These are phyloP conservation scores for Acer negundo DNA, from an alignment of 345 rosid species.

Conservation along the genomic window DNA sequence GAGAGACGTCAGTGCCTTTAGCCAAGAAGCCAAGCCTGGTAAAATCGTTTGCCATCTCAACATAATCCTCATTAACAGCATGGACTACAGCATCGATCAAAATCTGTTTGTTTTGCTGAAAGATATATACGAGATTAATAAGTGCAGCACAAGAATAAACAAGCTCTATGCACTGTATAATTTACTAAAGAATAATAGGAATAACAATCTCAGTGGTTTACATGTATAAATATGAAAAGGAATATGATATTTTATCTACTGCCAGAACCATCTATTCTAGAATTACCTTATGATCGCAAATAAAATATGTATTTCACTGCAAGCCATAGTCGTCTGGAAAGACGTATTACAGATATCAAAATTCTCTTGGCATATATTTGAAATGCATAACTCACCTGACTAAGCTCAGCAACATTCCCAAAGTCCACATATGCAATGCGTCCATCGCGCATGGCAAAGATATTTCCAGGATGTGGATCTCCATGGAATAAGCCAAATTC, in stretches of 20 bases:
- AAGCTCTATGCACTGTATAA: neutral
- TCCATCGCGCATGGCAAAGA: conserved; percentile 97
- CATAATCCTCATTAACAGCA: conserved; percentile 98
- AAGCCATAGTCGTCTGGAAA: neutral
- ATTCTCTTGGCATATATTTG: conserved; percentile 5
- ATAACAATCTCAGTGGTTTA: neutral
- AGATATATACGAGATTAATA: conserved; percentile 25
- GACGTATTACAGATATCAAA: neutral
- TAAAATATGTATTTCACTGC: neutral
- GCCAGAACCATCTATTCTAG: neutral
- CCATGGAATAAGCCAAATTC: conserved; percentile 97
- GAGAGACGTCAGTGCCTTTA: conserved; percentile 90
- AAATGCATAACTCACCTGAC: conserved; percentile 64
- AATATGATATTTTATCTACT: neutral
- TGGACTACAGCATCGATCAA: conserved; percentile 97
- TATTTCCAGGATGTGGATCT: conserved; percentile 99
- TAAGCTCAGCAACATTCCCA: conserved; percentile 97
- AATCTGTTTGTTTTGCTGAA: conserved; percentile 98
- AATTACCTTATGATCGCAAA: neutral
- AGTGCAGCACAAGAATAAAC: neutral
- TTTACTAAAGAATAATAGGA: conserved; percentile 7
- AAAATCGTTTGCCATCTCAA: conserved; percentile 99
- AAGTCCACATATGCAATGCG: conserved; percentile 98
- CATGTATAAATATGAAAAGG: neutral
- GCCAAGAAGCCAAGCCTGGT: conserved; percentile 99